Evolutionary conservation across 306 rosid genomes (phyloP).

Genomic region (Dalbergia cultrata): DNA sequence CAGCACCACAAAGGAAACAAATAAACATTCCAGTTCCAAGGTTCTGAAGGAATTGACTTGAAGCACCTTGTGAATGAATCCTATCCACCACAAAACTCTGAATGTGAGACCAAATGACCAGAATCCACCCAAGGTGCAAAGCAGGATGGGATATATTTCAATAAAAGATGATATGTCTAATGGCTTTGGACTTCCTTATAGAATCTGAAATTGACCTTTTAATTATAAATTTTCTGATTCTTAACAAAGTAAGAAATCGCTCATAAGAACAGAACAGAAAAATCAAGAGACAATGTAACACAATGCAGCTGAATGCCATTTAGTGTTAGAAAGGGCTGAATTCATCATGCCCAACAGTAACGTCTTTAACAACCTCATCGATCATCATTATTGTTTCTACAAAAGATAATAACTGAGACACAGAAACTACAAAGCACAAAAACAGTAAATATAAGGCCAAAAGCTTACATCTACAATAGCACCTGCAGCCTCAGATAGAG

Average conservation of each 20-base stretch:
- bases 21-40: constrained; percentile 91
- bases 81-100: constrained; percentile 50
- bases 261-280: not conserved
- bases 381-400: not conserved
- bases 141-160: not conserved
- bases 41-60: constrained; percentile 88
- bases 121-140: not conserved
- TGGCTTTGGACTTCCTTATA: not conserved
- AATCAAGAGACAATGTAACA: not conserved
- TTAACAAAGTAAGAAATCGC: not conserved
- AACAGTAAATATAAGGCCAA: not conserved
- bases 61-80: constrained; percentile 91
- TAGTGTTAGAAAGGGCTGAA: not conserved
- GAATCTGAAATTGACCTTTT: not conserved
- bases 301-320: not conserved
- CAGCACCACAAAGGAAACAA: constrained; percentile 88
- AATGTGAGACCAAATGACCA: not conserved
- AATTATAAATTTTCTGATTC: constrained; percentile 9
- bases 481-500: constrained; percentile 84
- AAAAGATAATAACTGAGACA: not conserved
- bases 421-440: constrained; percentile 17
- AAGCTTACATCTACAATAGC: constrained; percentile 84
- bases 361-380: constrained; percentile 5
- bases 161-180: constrained; percentile 1
- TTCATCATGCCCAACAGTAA: not conserved